Conservation (phyloP, 2,329 filamentous ascomycete species). For the Aspergillus texensis region DNA sequence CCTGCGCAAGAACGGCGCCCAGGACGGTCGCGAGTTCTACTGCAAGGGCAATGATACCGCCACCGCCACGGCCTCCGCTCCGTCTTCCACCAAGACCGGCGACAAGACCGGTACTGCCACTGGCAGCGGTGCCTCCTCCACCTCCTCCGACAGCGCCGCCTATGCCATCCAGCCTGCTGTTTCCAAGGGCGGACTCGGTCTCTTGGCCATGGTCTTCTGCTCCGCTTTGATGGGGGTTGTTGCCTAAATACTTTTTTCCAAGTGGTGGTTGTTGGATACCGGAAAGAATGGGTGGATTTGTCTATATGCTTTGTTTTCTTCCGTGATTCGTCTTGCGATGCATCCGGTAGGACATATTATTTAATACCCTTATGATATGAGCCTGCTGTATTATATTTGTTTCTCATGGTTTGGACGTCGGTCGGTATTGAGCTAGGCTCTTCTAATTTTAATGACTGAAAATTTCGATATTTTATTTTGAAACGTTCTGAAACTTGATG, state of each 20-base stretch:
- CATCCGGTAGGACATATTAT: background rate
- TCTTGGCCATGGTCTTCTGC: constrained; percentile 35
- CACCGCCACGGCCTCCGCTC: constrained; percentile 28
- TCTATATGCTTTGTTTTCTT: background rate
- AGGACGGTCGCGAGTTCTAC: constrained; percentile 43
- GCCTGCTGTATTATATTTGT: background rate
- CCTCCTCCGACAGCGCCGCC: constrained; percentile 18
- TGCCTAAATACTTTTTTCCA: too few relatives aligned
- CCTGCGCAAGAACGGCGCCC: constrained; percentile 43
- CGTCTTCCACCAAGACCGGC: constrained; percentile 13
- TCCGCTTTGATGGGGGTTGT: constrained; percentile 32
- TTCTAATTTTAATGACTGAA: background rate
- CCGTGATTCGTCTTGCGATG: background rate
- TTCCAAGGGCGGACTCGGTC: constrained; percentile 33
- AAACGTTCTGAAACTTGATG: background rate
- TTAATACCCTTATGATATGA: background rate
- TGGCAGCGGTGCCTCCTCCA: constrained; percentile 10
- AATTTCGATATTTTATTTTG: background rate
- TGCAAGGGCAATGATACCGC: constrained; percentile 44
- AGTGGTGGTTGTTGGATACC: too few relatives aligned
- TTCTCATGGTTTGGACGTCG: background rate
- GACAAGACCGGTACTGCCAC: constrained; percentile 7
- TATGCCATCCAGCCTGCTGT: constrained; percentile 24
- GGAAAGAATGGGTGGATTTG: background rate
- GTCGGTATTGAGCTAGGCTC: background rate